Evolutionary conservation across 176 grass and related monocot species (phyloP).

Genomic region (Zizania latifolia): DNA sequence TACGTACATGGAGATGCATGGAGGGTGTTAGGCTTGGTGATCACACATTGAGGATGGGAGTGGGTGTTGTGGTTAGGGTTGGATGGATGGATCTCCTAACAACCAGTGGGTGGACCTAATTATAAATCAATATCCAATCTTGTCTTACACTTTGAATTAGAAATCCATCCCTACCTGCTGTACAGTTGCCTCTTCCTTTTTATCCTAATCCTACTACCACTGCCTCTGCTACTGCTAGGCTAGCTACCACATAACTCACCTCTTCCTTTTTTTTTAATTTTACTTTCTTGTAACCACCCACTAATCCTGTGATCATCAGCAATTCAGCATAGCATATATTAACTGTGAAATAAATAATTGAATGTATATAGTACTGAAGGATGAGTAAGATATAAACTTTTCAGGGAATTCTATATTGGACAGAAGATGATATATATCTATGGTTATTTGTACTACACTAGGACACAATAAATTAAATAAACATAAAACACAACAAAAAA

Average conservation of each 20-base stretch:
- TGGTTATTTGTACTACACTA: neutral
- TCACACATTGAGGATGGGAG: constrained; percentile 59
- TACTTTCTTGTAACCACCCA: constrained; percentile 44
- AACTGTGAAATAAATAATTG: neutral
- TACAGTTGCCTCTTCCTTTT: constrained; percentile 20
- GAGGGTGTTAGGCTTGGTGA: constrained; percentile 24
- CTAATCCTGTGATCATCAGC: constrained; percentile 6
- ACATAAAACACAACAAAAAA: neutral
- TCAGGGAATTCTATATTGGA: neutral
- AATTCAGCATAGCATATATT: constrained; percentile 4
- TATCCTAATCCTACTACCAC: constrained; percentile 34
- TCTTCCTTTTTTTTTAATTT: neutral
- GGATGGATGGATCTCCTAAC: constrained; percentile 44
- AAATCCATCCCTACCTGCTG: constrained; percentile 26
- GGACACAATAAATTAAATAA: neutral
- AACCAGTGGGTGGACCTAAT: constrained; percentile 61
- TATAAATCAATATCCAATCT: constrained; percentile 32
- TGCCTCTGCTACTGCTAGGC: constrained; percentile 3
- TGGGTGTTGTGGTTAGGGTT: constrained; percentile 49
- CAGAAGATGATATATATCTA: neutral
- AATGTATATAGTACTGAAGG: neutral
- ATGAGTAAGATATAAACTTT: neutral
- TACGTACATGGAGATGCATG: no score
- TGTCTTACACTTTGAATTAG: constrained; percentile 49
- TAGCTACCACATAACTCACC: neutral